Base-by-base conservation (phyloP, 208 protist genomes). In the Novymonas esmeraldas region DNA sequence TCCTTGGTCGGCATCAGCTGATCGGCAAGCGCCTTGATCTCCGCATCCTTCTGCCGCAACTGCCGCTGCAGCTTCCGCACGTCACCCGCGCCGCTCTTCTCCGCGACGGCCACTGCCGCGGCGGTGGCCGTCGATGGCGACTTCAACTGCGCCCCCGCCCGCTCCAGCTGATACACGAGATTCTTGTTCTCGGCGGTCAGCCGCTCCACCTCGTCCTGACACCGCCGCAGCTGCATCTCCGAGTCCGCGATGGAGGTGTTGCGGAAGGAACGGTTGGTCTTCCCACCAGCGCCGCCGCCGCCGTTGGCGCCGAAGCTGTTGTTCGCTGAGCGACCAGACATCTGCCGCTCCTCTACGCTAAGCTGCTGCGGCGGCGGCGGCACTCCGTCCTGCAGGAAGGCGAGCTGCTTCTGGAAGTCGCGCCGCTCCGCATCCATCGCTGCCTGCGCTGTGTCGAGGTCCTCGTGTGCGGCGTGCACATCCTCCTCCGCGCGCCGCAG, bases 1-100 rank as follows among this genome's bases (percentile, higher is more conserved):
- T 87, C 78, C 63, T 96, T 96, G n/a, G 73, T 80, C 24, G 86
- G 86, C 54, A 96, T 71, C 13, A 96, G 76, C 70, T 96, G 80
- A 22, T 78, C 64, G 24, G 80, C 70, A 2, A 96, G 74, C 13
- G 70, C 51, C 10, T 71, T 64, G 39, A 96, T 75, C 54, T 93
- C 87, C 26, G 71, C 73, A 14, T 93, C 82, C 26, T 79, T 77
- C 50, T 79, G 73, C 41, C 54, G 56, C n/a, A 76, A 20, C 59
- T 74, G 63, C 57, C 42, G 70, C 50, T 63, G 73, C 33, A 79
- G 50, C 67, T 55, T 55, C 22, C 34, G 68, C 51, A 67, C 26
- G 20, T 74, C 60, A 6, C n/a, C 51, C 41, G 29, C 39, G 49
- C 41, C 26, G 24, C 51, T 34, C 18, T 29, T 50, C 48, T 58